Evolutionary conservation across 2,329 filamentous ascomycete species (phyloP), one percentile per base, ranked within the genome.

Genomic region (Colletotrichum cordylinicola): DNA sequence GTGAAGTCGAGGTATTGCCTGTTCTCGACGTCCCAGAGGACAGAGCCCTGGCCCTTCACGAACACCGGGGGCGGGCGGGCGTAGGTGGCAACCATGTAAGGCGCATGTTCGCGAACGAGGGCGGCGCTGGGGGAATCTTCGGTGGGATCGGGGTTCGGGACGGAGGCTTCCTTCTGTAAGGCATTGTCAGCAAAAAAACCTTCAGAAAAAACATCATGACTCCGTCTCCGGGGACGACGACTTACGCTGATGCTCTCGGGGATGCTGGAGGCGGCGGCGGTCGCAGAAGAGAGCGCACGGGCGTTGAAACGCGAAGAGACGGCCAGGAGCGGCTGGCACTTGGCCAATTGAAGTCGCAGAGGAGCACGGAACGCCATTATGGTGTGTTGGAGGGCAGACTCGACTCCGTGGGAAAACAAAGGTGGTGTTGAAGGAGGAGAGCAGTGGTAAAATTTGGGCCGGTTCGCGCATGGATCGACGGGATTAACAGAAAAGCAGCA

Each of bases 71-170:
- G 90, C 65, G 97, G 96, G 31, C 97, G 95, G 68, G 95, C 93
- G 85, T 99, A 99, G 69, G 97, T 99, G 3, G 96, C 94, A 33
- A 99, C 94, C 96, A 99, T 98, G 86, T 93, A 98, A 4, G 94
- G 94, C 37, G 93, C 90, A 81, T 96, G 93, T 77, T 95, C 91
- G 79, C 92, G 90, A 78, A 98, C 91, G 75, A 98, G 90, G 35
- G 92, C 90, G 39, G 92, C 91, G 78, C 95, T 98, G 80, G 92
- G 87, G 1, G 95, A 97, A 84, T 95, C 93, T 64, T 91, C 81
- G 16, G 92, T 82, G 43, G 95, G 95, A 81, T 98, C 95, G 65
- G 94, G 90, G 79, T 94, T 95, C 12, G 94, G 89, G 15, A 88
- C 79, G 65, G 82, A 74, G 35, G 83, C 83, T 64, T 85, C 83